Conservation (phyloP, 2,329 filamentous ascomycete genomes). For the Colletotrichum theobromicola region DNA sequence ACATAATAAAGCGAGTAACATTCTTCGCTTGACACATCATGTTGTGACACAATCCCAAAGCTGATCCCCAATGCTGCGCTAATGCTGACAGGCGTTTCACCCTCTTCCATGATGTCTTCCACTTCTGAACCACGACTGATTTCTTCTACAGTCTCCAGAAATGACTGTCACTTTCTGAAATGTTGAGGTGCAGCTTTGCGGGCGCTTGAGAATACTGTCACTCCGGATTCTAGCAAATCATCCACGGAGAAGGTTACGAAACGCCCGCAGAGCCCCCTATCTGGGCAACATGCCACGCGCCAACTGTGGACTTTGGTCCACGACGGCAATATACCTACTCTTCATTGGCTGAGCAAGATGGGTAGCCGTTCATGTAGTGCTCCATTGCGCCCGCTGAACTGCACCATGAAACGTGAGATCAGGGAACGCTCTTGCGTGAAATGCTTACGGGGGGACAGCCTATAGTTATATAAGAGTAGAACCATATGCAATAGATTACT, state of each 20-base stretch:
- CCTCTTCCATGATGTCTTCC: no score
- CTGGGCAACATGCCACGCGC: neutral
- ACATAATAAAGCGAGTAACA: accelerated
- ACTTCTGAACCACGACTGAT: no score
- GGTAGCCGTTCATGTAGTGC: no score
- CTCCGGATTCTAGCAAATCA: neutral
- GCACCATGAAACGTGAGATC: neutral
- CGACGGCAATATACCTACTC: no score
- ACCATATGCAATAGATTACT: neutral
- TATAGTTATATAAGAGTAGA: neutral
- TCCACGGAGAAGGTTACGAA: accelerated
- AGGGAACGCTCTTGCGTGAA: neutral
- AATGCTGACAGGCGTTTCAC: no score
- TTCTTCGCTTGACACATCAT: neutral
- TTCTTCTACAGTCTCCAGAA: no score
- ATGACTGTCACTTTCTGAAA: no score
- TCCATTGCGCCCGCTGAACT: neutral
- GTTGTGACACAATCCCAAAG: neutral
- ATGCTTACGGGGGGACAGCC: accelerated
- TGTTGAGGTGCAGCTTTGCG: neutral
- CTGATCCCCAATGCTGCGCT: no score
- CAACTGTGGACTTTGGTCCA: neutral
- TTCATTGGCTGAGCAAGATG: neutral
- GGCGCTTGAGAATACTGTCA: neutral
- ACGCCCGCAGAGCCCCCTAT: neutral